phyloP scores from a whole-genome alignment of 2,329 filamentous ascomycete species.

The Biscogniauxia mediterranea region DNA sequence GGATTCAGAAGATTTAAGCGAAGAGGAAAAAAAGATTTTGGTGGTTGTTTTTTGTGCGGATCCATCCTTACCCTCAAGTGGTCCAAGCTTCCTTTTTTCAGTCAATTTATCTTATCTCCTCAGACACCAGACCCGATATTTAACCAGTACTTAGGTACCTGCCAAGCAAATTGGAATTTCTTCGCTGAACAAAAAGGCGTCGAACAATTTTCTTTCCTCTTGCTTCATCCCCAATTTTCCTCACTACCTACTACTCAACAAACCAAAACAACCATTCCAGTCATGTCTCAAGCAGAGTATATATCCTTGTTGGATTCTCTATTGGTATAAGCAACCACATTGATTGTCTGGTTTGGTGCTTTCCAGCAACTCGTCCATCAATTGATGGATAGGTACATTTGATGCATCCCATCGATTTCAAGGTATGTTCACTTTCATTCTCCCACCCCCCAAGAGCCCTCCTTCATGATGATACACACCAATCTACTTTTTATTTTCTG shows the following conservation, averaged over 20 bases:
- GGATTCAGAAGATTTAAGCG: conserved; percentile 20
- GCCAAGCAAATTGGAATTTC: neutral
- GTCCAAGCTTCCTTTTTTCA: conserved; percentile 16
- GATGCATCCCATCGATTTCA: conserved; percentile 2
- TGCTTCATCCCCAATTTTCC: neutral
- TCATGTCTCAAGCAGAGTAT: too few relatives aligned
- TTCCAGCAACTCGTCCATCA: too few relatives aligned
- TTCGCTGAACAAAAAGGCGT: conserved; percentile 3
- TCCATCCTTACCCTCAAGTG: conserved; percentile 12
- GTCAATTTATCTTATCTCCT: neutral
- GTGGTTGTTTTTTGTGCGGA: conserved; percentile 22
- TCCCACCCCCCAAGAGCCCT: conserved; percentile 6
- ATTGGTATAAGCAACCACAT: too few relatives aligned
- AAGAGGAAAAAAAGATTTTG: neutral
- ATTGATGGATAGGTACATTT: neutral
- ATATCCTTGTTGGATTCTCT: too few relatives aligned
- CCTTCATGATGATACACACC: conserved; percentile 69
- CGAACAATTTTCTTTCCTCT: conserved; percentile 13
- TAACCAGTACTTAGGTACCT: neutral
- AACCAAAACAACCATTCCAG: too few relatives aligned
- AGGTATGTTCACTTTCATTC: conserved; percentile 36
- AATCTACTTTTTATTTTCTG: conserved; percentile 72
- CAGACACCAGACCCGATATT: neutral
- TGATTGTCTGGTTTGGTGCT: too few relatives aligned
- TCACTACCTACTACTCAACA: too few relatives aligned